Evolutionary conservation across 148 eudicot genomes (phyloP).

Genomic region (Nepenthes mirabilis): DNA sequence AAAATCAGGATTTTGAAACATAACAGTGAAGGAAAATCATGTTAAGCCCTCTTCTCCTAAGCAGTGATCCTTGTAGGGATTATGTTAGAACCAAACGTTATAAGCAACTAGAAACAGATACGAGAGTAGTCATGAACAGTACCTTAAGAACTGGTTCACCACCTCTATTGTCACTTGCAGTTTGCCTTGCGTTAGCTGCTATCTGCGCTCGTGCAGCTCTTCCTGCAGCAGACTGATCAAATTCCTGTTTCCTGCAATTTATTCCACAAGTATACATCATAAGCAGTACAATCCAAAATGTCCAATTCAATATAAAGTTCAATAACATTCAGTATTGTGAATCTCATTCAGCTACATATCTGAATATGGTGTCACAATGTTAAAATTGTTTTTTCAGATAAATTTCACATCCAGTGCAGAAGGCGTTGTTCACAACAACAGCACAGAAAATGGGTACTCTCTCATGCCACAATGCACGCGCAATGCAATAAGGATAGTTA

Average conservation of each 20-base stretch:
- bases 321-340: no score
- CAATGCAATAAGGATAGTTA: no score
- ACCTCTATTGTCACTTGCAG: slow-evolving; percentile 42
- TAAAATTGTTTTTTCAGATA: no score
- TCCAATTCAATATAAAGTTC: background rate
- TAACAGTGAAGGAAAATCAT: background rate
- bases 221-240: slow-evolving; percentile 72
- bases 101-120: background rate
- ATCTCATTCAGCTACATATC: no score
- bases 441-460: no score
- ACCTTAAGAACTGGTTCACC: slow-evolving; percentile 94
- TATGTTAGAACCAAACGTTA: background rate
- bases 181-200: slow-evolving; percentile 60
- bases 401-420: no score
- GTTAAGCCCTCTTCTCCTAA: background rate
- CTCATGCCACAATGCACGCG: no score
- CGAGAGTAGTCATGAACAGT: background rate
- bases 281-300: background rate
- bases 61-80: no score
- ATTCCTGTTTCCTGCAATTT: slow-evolving; percentile 62
- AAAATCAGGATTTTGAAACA: background rate
- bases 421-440: no score
- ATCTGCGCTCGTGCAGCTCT: slow-evolving; percentile 79
- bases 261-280: background rate
- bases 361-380: no score